Percentiles rank a stretch among this genome's conserved stretches.
Conservation (phyloP, 2,329 filamentous ascomycete species). For the Aspergillus tanneri region DNA sequence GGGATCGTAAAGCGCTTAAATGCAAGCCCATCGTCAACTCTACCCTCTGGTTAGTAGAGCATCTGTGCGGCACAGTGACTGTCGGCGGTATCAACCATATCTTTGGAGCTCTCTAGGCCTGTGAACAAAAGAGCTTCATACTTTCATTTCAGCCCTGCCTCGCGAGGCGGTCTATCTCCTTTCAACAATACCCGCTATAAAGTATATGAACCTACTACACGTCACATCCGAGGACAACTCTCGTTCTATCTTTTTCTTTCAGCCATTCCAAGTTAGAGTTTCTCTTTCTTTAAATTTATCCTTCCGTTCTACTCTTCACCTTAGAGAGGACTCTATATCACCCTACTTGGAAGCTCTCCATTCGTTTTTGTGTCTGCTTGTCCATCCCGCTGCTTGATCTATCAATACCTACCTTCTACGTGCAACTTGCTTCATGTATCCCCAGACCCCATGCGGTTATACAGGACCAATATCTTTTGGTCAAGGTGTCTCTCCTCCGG, state of each 20-base stretch:
- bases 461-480: constrained; percentile 30
- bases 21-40: constrained; percentile 35
- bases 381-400: too few species aligned
- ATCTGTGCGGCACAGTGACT: constrained; percentile 31
- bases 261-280: constrained; percentile 9
- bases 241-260: constrained; percentile 17
- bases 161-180: constrained; percentile 32
- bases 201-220: constrained; percentile 27
- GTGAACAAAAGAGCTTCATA: constrained; percentile 26
- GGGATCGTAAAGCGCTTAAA: constrained; percentile 38
- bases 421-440: constrained; percentile 29
- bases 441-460: constrained; percentile 20
- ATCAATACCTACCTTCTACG: constrained; percentile 1
- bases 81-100: constrained; percentile 29
- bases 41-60: constrained; percentile 26
- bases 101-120: constrained; percentile 33
- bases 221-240: constrained; percentile 24
- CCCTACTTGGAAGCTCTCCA: too few species aligned
- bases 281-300: constrained; percentile 5
- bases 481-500: constrained; percentile 21
- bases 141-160: constrained; percentile 31
- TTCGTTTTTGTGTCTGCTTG: too few species aligned
- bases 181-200: constrained; percentile 22
- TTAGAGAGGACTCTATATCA: too few species aligned
- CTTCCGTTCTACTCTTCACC: too few species aligned